phyloP scores from a whole-genome alignment of 495 filamentous ascomycete genomes.

The Lichina pygmaea region DNA sequence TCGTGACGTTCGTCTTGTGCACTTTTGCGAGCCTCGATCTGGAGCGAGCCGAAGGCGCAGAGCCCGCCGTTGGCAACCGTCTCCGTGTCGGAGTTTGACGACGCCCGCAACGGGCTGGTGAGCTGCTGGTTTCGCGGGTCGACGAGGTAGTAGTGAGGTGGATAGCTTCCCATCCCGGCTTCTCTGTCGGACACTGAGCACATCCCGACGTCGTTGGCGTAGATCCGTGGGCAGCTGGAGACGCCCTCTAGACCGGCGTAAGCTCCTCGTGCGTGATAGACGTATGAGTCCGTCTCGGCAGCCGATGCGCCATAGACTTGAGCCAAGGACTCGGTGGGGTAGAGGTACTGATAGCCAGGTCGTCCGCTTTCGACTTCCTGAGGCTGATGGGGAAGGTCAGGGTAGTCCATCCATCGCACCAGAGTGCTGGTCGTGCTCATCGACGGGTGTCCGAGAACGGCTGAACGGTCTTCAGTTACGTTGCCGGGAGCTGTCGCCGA shows the following conservation, averaged over 20 bases:
- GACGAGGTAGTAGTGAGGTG: constrained; percentile 1
- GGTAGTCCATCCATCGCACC: background rate
- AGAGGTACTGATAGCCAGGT: background rate
- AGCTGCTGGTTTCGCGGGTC: constrained; percentile 1
- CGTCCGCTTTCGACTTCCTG: background rate
- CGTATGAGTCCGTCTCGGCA: background rate
- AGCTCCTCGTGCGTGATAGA: background rate
- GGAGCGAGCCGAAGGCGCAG: too few relatives aligned
- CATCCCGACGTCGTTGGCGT: background rate
- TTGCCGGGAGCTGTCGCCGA: background rate
- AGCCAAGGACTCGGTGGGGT: background rate
- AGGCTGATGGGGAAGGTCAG: background rate
- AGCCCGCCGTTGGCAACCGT: too few relatives aligned
- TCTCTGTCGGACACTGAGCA: background rate
- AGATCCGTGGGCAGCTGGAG: constrained; percentile 1
- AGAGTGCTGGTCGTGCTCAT: background rate
- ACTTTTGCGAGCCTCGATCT: too few relatives aligned
- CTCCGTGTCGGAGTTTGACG: too few relatives aligned
- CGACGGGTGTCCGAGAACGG: background rate
- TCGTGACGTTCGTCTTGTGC: too few relatives aligned
- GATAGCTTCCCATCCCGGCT: background rate
- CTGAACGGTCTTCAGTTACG: background rate
- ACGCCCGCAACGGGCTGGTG: background rate
- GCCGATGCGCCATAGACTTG: background rate
- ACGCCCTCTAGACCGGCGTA: background rate